Conservation (phyloP, 2,329 filamentous ascomycete genomes). For the Ceratocystis huliohia region DNA sequence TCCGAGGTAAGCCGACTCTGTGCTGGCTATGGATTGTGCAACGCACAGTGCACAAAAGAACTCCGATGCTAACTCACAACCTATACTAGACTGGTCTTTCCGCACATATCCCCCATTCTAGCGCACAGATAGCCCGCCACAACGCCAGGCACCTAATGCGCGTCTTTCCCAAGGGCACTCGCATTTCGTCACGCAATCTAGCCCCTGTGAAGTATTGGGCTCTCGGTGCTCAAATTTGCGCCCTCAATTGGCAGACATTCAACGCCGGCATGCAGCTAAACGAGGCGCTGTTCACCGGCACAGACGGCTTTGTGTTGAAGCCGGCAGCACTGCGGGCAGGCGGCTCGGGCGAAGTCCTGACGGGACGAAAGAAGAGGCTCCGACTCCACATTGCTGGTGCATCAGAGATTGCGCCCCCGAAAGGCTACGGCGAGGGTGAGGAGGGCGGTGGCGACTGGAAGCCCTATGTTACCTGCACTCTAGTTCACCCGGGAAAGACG, state of each 20-base stretch:
- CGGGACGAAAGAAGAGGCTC: constrained; percentile 37
- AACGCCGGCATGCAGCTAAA: constrained; percentile 54
- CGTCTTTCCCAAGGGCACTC: constrained; percentile 55
- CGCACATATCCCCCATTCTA: constrained; percentile 28
- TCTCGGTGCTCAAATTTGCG: constrained; percentile 55
- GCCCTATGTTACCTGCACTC: constrained; percentile 50
- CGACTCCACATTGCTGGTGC: constrained; percentile 50
- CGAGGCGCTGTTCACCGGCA: constrained; percentile 52
- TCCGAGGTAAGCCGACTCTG: constrained; percentile 35
- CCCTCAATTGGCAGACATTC: constrained; percentile 58
- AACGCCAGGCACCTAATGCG: constrained; percentile 57
- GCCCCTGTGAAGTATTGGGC: constrained; percentile 53
- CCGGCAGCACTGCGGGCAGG: constrained; percentile 45
- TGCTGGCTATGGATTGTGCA: too few species aligned
- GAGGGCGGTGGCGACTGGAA: constrained; percentile 31
- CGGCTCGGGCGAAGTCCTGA: constrained; percentile 39
- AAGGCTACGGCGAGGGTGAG: constrained; percentile 14
- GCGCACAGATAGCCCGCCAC: constrained; percentile 42
- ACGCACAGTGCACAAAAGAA: too few species aligned
- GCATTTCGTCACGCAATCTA: constrained; percentile 54
- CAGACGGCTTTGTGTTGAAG: constrained; percentile 54
- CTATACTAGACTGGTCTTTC: constrained; percentile 3
- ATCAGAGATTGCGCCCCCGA: constrained; percentile 41
- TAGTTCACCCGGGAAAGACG: constrained; percentile 45
- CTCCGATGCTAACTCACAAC: background rate